A percentile compares a stretch with the other conserved stretches of the same genome.
Evolutionary conservation across 768 basidiomycete species (phyloP).

Genomic region (Suillus variegatus): DNA sequence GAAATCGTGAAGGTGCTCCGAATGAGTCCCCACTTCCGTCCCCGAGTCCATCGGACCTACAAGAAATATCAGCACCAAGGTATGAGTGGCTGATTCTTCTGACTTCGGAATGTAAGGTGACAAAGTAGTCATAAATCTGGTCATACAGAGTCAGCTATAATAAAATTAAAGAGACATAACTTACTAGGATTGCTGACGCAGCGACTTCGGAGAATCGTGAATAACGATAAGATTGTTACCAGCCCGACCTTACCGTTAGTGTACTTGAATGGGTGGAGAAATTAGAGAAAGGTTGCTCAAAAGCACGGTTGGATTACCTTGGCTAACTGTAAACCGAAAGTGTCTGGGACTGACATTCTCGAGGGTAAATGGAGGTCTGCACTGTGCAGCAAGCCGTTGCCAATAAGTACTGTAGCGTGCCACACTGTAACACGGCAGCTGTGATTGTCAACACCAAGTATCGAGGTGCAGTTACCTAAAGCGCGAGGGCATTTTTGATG

Average conservation of each 20-base stretch:
- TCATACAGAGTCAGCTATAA: too few relatives aligned
- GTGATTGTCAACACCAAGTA: neutral
- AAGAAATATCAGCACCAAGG: neutral
- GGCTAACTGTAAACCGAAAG: neutral
- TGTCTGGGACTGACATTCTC: neutral
- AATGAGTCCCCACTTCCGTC: constrained; percentile 9
- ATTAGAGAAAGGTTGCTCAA: neutral
- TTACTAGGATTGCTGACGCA: neutral
- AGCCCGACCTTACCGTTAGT: neutral
- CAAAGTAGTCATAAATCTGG: neutral
- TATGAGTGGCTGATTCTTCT: neutral
- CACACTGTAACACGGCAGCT: neutral
- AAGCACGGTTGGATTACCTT: neutral
- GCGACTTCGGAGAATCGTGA: neutral
- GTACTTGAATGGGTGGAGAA: neutral
- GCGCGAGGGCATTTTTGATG: too few relatives aligned
- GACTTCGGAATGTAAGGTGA: neutral
- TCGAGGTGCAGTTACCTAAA: too few relatives aligned
- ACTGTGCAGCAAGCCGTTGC: neutral
- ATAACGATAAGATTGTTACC: neutral
- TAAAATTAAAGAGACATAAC: too few relatives aligned
- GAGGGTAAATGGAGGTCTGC: neutral
- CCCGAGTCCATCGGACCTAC: constrained; percentile 20
- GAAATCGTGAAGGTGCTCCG: constrained; percentile 5
- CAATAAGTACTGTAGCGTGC: neutral